Evolutionary conservation across 2,329 filamentous ascomycete genomes (phyloP).

Genomic region (Penicillium nordicum): DNA sequence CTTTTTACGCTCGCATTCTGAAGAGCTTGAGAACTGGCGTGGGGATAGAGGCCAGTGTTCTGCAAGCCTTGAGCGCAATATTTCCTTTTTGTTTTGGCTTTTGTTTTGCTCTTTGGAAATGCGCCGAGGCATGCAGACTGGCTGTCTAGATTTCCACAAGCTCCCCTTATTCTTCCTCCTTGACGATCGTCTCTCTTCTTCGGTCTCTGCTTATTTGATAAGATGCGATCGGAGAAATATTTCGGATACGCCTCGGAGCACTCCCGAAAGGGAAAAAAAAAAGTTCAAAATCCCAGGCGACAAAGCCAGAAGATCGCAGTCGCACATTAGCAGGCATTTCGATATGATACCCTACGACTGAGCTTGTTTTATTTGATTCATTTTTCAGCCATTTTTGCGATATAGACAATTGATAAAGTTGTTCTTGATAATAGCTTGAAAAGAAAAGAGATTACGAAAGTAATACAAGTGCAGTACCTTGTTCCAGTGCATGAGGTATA

Average conservation of each 20-base stretch:
- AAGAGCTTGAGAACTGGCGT: neutral
- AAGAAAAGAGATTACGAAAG: neutral
- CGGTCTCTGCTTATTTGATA: neutral
- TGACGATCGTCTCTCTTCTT: neutral
- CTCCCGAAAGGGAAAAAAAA: slow-evolving; percentile 8
- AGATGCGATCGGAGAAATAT: neutral
- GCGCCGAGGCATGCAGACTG: neutral
- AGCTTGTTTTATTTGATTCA: slow-evolving; percentile 29
- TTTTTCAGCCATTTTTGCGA: slow-evolving; percentile 13
- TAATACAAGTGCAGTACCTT: neutral
- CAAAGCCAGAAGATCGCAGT: slow-evolving; percentile 33
- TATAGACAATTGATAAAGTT: slow-evolving; percentile 12
- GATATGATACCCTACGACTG: slow-evolving; percentile 44
- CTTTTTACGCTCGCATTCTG: neutral
- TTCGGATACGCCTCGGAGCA: slow-evolving; percentile 9
- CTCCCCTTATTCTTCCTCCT: neutral
- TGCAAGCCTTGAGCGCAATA: neutral
- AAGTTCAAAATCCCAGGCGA: slow-evolving; percentile 16
- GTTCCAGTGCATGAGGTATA: slow-evolving; percentile 4
- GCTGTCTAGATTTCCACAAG: neutral
- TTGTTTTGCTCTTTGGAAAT: neutral
- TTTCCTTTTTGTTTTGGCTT: neutral
- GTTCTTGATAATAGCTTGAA: neutral
- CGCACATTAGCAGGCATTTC: slow-evolving; percentile 42
- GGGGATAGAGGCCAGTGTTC: neutral